A percentile compares a stretch with the other conserved stretches of the same genome.
phyloP scores from a whole-genome alignment of 2,329 filamentous ascomycete species.

The Phoma sp. region DNA sequence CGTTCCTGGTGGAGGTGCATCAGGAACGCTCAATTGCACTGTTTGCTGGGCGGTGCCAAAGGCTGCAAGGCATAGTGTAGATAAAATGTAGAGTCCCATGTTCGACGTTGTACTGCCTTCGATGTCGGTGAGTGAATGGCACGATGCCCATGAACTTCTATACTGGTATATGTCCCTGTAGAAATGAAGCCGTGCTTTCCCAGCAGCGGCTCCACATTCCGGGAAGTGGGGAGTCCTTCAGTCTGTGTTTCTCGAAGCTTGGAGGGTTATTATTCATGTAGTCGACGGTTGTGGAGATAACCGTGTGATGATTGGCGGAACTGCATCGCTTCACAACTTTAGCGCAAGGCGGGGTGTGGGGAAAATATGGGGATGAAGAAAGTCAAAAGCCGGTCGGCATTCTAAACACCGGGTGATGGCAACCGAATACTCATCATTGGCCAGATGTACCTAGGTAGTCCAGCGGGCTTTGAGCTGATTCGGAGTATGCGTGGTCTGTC shows the following conservation, averaged over 20 bases:
- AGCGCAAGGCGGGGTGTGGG: conserved; percentile 8
- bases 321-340: neutral
- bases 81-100: conserved; percentile 2
- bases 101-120: neutral
- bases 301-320: neutral
- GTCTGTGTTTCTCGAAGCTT: neutral
- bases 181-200: neutral
- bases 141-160: neutral
- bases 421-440: neutral
- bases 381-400: conserved; percentile 9
- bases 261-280: neutral
- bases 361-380: neutral
- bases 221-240: conserved; percentile 6
- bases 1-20: conserved; percentile 17
- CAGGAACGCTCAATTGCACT: conserved; percentile 7
- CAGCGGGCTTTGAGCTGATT: neutral
- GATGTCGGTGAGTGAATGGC: neutral
- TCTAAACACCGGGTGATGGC: neutral
- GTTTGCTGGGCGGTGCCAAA: neutral
- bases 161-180: neutral
- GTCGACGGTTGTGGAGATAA: neutral
- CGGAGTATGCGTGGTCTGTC: neutral
- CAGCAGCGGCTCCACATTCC: conserved; percentile 3
- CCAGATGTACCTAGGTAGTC: too few relatives aligned
- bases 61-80: neutral